Evolutionary conservation across 768 basidiomycete species (phyloP), one percentile per base, ranked within the genome.

Genomic region (Guyanaporus albipodus): DNA sequence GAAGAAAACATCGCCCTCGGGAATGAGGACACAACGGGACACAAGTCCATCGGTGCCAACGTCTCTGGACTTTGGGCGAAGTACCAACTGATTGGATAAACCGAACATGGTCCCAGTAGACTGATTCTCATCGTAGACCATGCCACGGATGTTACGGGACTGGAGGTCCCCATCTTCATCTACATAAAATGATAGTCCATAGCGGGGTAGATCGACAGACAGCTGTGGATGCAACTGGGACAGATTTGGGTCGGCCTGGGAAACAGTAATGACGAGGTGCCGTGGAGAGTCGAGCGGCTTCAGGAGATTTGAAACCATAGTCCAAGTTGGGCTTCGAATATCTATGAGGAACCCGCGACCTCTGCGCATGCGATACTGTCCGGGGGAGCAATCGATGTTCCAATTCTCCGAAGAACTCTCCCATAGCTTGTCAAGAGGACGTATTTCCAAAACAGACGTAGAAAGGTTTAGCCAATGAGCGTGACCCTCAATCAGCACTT

Each of bases 101-200:
- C 77, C 79, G 31, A 75, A 66, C 58, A 80, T 57, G 1, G 73
- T 70, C 1, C 74, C 73, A 2, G 59, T 60, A 1, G 67, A 73
- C 48, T 78, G 78, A 23, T 60, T 41, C 1, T 41, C 4, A 42
- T 76, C 73, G 12, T 78, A 60, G n/a, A 72, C 56, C 66, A 74
- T 75, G 17, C 58, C 64, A 12, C 68, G 68, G 28, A 75, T 61
- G 28, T 73, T 74, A 14, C 52, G 60, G 26, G 70, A 76, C 44
- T 73, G 69, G 28, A 78, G 54, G 21, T 63, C 54, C 19, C 58
- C 55, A 4, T 56, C 57, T 2, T 58, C 38, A 28, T 68, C 62
- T 8, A 74, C 33, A 34, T 67, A 67, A 42, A 79, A 78, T 1
- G 66, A 61, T 14, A 78, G 55, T 4, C 61, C 56, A 38, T 70